Percentiles rank a stretch among this genome's conserved stretches.
These are phyloP conservation scores for Sodiomyces alkalinus DNA, from an alignment of 2,329 filamentous ascomycete genomes.

Conservation along the genomic window DNA sequence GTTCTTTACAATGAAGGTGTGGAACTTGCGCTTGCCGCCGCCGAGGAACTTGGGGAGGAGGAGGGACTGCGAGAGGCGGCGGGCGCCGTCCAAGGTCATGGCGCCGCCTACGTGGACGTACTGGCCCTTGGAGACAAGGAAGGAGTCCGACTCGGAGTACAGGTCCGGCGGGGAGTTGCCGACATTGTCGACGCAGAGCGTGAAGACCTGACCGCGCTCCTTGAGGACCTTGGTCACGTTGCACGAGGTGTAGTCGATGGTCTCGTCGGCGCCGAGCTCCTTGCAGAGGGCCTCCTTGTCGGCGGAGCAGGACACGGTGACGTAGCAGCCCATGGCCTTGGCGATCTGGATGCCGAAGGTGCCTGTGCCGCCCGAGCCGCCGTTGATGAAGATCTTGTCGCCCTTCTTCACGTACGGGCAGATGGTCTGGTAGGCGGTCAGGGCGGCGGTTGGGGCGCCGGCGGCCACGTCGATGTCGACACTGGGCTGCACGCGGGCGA, in stretches of 20 bases:
- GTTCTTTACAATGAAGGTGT: conserved; percentile 22
- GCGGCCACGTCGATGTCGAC: conserved; percentile 26
- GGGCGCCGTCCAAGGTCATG: conserved; percentile 12
- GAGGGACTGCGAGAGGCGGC: conserved; percentile 12
- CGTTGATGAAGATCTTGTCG: conserved; percentile 50
- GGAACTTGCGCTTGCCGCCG: conserved; percentile 25
- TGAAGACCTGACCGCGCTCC: conserved; percentile 29
- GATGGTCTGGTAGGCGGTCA: conserved; percentile 34
- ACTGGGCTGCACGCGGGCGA: conserved; percentile 22
- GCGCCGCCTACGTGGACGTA: conserved; percentile 36
- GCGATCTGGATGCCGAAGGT: conserved; percentile 49
- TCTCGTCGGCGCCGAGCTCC: conserved; percentile 46
- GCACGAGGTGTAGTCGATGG: conserved; percentile 42
- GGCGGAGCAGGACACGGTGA: conserved; percentile 45
- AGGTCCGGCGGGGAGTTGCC: conserved; percentile 31
- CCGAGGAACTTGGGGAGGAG: conserved; percentile 20
- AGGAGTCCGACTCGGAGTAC: conserved; percentile 35
- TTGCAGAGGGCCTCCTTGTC: conserved; percentile 41
- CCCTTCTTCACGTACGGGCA: conserved; percentile 31
- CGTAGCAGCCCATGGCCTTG: conserved; percentile 43
- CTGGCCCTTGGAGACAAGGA: conserved; percentile 28
- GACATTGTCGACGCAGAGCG: conserved; percentile 44
- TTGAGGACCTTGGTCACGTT: conserved; percentile 32
- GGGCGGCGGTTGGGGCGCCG: conserved; percentile 24
- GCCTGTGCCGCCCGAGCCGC: conserved; percentile 48